phyloP scores from a whole-genome alignment of 2,329 filamentous ascomycete species.

The Pyrenophora graminea region DNA sequence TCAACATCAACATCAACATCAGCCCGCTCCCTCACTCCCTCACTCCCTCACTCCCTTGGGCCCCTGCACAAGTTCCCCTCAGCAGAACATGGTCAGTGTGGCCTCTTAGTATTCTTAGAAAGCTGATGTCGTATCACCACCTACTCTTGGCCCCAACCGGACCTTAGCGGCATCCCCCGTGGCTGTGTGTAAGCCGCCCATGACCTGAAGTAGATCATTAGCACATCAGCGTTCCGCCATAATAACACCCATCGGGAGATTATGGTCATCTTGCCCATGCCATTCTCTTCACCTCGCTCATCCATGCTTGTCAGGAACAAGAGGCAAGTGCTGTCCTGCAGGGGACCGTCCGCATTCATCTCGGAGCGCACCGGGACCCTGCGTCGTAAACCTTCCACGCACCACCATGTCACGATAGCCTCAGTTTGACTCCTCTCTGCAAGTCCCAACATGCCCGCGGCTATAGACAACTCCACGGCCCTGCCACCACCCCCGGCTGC shows the following conservation, averaged over 20 bases:
- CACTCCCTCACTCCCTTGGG: slow-evolving; percentile 9
- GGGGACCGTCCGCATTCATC: neutral
- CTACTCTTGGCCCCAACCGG: slow-evolving; percentile 28
- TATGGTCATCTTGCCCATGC: slow-evolving; percentile 1
- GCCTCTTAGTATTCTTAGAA: slow-evolving; percentile 43
- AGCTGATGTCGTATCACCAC: slow-evolving; percentile 40
- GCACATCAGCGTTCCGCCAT: slow-evolving; percentile 20
- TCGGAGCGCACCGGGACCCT: slow-evolving; percentile 3
- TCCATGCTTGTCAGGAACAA: slow-evolving; percentile 6
- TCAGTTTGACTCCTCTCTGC: neutral
- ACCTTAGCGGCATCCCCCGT: slow-evolving; percentile 30
- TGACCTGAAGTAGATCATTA: slow-evolving; percentile 30
- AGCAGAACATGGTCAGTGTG: slow-evolving; percentile 18
- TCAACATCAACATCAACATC: neutral
- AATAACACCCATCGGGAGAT: slow-evolving; percentile 15
- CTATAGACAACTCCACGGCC: neutral
- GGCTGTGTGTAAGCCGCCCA: slow-evolving; percentile 43
- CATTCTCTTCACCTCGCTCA: slow-evolving; percentile 1
- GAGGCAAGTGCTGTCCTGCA: neutral
- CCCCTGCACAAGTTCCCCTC: slow-evolving; percentile 14
- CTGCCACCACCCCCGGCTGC: neutral
- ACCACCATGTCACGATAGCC: slow-evolving; percentile 5
- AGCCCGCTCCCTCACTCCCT: neutral
- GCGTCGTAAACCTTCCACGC: slow-evolving; percentile 1
- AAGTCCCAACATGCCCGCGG: neutral